Base-by-base conservation (phyloP, 2,329 filamentous ascomycete genomes). In the Exophiala sp. region DNA sequence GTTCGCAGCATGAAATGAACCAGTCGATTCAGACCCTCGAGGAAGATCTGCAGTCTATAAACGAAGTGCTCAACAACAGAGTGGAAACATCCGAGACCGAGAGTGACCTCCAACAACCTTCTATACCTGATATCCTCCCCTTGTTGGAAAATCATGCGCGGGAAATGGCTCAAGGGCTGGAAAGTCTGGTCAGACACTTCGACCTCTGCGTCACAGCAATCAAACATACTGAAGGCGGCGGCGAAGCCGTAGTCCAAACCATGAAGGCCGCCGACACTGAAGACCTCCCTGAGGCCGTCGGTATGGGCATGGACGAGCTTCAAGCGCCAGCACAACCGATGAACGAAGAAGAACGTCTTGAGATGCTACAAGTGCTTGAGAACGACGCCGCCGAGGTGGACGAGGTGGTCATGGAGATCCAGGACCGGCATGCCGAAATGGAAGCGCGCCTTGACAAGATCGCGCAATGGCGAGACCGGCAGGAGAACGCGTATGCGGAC, bases 181-280 rank as follows among this genome's bases (percentile, higher is more conserved):
- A 88, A 49, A 88, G 85, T 1, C 73, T 97, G 2, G 89, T 88
- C 6, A 80, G 79, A 21, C 91, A 97, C 68, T 96, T 95, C 65
- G 91, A 97, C 66, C 80, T 95, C 57, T 96, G 91, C 66, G 87
- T 95, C 11, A 91, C 85, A 1, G 91, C 91, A 1, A 84, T 96
- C 37, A 86, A 89, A 52, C 88, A 91, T 43, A 96, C 90, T 2
- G 89, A 95, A 70, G 86, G 85, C 23, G 86, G 83, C 3, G 81
- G 82, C 10, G 84, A 81, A 3, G 73, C 83, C 39, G 85, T 83
- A 4, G 79, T 82, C 9, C 77, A 79, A 43, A 84, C 81, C 56
- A 84, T 73, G 35, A 58, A 41, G 9, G 30, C 40, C 11, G 30
- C 40, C 11, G 49, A 57, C 37, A 68, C 81, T 0, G 83, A 83